Conservation (phyloP, 768 basidiomycete genomes). For the Lyophyllum decastes region DNA sequence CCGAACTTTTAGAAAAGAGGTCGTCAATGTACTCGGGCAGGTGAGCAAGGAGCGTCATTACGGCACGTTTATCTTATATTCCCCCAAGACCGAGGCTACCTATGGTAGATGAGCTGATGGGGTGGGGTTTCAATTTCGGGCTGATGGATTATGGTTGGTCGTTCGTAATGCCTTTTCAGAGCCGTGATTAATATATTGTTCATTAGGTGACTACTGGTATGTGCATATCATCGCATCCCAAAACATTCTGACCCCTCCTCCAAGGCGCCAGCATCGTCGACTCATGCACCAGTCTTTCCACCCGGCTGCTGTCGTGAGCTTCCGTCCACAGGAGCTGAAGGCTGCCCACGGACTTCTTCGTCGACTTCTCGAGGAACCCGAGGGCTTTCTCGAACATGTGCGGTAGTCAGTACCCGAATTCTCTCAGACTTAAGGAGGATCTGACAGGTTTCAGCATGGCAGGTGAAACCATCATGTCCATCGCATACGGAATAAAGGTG, state of each 20-base stretch:
- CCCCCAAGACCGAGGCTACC: constrained; percentile 26
- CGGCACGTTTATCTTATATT: constrained; percentile 12
- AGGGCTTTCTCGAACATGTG: constrained; percentile 13
- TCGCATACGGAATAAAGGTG: constrained; percentile 35
- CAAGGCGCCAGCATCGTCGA: constrained; percentile 25
- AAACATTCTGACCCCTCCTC: background rate
- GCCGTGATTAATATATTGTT: background rate
- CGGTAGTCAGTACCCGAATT: constrained; percentile 9
- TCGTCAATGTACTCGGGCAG: constrained; percentile 23
- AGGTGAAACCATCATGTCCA: constrained; percentile 28
- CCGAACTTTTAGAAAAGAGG: constrained; percentile 25
- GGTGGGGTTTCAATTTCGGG: constrained; percentile 19
- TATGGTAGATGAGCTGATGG: constrained; percentile 26
- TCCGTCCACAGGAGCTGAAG: constrained; percentile 20
- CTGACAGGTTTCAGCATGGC: constrained; percentile 10
- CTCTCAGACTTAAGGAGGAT: background rate
- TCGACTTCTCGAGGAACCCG: constrained; percentile 19
- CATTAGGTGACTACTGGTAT: constrained; percentile 13
- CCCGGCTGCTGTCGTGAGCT: constrained; percentile 13
- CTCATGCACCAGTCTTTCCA: constrained; percentile 26
- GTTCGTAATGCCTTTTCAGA: background rate
- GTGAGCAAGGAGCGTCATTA: constrained; percentile 2
- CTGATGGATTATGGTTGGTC: constrained; percentile 18
- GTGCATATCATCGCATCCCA: background rate
- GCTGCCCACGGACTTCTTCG: constrained; percentile 24